A percentile compares a stretch with the other conserved stretches of the same genome.
Evolutionary conservation across 208 protist species (phyloP).

Genomic region (Trypanosoma vivax): DNA sequence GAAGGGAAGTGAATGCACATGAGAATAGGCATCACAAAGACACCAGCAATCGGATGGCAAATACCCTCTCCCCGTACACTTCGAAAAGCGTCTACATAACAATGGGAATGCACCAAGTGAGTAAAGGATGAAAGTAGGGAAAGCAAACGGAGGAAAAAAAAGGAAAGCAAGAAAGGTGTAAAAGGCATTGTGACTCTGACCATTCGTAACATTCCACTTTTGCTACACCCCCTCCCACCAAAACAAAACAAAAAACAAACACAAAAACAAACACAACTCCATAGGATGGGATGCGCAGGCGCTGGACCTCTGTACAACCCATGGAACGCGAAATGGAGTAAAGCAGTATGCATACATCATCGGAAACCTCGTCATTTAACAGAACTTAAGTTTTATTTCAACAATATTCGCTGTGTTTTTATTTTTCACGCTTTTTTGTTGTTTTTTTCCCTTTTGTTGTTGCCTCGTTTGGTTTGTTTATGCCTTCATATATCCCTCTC

Average conservation of each 20-base stretch:
- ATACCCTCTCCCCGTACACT: neutral
- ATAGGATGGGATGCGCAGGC: too few species aligned
- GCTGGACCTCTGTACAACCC: too few species aligned
- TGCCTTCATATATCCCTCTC: neutral
- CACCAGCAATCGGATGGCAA: neutral
- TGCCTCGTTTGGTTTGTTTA: neutral
- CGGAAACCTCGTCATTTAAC: too few species aligned
- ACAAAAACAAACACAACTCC: neutral
- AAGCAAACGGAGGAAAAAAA: neutral
- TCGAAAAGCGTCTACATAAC: neutral
- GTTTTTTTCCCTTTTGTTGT: conserved; percentile 6
- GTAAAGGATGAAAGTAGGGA: neutral
- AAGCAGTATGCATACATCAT: neutral
- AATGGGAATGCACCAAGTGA: neutral
- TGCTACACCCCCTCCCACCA: neutral
- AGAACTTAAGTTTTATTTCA: neutral
- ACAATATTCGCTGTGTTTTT: neutral
- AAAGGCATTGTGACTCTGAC: neutral
- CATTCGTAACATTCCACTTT: neutral
- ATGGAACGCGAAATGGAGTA: neutral
- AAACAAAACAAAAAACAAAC: neutral
- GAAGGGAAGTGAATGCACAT: neutral
- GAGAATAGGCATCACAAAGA: too few species aligned
- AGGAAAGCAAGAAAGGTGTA: neutral
- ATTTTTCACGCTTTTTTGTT: neutral